Percentiles rank a stretch among this genome's conserved stretches.
Conservation (phyloP, 129 eudicot species). For the Dittrichia graveolens region DNA sequence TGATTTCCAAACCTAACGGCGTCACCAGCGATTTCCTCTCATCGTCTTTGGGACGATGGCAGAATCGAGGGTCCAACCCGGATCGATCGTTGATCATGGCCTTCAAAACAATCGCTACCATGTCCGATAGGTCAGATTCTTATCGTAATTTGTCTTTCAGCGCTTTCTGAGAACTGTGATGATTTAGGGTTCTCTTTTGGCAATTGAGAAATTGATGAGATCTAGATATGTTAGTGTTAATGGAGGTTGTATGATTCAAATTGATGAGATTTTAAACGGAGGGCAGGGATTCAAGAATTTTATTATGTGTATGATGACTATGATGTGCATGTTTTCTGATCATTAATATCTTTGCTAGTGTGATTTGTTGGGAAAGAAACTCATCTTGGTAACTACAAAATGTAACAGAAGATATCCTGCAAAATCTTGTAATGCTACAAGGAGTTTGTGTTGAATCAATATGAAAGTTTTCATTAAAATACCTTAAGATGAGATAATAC, state of each 20-base stretch:
- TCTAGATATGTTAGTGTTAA: not conserved
- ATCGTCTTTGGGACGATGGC: conserved; percentile 62
- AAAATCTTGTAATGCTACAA: too few species aligned
- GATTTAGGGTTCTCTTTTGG: not conserved
- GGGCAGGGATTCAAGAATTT: not conserved
- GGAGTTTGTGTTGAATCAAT: too few species aligned
- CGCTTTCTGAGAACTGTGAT: not conserved
- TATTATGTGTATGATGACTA: not conserved
- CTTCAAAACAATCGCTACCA: conserved; percentile 70
- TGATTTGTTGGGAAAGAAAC: too few species aligned
- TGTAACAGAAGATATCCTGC: too few species aligned
- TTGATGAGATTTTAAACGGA: not conserved
- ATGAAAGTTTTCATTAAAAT: too few species aligned
- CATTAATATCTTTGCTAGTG: too few species aligned
- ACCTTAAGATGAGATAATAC: too few species aligned
- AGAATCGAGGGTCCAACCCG: conserved; percentile 77
- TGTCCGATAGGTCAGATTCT: conserved; percentile 66
- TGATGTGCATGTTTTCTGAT: too few species aligned
- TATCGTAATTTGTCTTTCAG: not conserved
- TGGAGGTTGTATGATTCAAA: not conserved
- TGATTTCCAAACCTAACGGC: conserved; percentile 75
- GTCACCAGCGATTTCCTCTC: conserved; percentile 58
- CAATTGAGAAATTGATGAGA: not conserved
- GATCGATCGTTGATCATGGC: conserved; percentile 69
- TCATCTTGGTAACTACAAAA: too few species aligned